Percentiles rank a stretch among this genome's conserved stretches.
These are phyloP conservation scores for Fagopyrum esculentum DNA, from an alignment of 148 eudicot species.

Conservation along the genomic window DNA sequence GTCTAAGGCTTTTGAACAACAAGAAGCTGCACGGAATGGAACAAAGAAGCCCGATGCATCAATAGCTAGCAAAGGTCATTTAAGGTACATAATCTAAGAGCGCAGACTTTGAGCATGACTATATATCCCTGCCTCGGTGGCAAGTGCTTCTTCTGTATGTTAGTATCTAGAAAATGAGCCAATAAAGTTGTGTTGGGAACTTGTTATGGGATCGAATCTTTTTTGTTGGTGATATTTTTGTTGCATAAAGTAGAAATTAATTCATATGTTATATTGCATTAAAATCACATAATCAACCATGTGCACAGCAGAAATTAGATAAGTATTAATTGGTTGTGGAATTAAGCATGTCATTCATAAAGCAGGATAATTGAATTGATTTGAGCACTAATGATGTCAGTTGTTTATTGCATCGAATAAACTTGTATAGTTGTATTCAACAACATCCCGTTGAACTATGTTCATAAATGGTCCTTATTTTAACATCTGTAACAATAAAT, in stretches of 20 bases:
- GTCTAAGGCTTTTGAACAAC: slow-evolving; percentile 99
- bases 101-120: neutral
- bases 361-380: neutral
- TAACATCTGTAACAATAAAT: neutral
- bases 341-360: neutral
- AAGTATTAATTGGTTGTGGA: neutral
- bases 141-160: neutral
- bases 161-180: neutral
- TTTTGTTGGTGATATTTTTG: no score
- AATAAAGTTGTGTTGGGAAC: neutral
- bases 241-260: no score
- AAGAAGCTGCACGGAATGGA: slow-evolving; percentile 99
- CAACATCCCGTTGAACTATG: neutral
- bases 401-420: neutral
- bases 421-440: neutral
- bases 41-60: slow-evolving; percentile 98
- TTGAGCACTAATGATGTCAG: neutral
- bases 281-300: no score
- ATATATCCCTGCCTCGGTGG: neutral
- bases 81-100: slow-evolving; percentile 40
- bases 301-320: neutral
- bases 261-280: no score
- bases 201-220: neutral
- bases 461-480: neutral
- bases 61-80: slow-evolving; percentile 98